Base-by-base conservation (phyloP, 129 eudicot species). In the Escallonia rubra region DNA sequence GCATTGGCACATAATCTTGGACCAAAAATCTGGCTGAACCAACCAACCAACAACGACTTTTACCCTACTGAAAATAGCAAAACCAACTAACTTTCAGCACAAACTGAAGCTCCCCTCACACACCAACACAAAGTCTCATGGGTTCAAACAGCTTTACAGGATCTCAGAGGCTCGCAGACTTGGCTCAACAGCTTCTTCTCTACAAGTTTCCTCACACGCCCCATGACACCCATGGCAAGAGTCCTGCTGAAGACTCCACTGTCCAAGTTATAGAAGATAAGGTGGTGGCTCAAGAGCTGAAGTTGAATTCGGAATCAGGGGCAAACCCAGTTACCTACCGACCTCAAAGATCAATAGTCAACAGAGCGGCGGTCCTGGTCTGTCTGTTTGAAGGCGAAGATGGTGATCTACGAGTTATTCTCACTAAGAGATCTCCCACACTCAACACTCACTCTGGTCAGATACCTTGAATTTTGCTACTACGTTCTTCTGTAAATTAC, bases 371-470 rank as follows among this genome's bases (percentile, higher is more conserved):
- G 53, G 96, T 89, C 71, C 72, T 89, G 60, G 69, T 89, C 46
- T 89, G 90, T 47, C 69, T 89, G 43, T 89, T 80, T 63, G 76
- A 78, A 75, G 84, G 75, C 41, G 75, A 75, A 51, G 45, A 42
- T 12, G 81, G 79, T 15, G 78, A 80, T 34, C 58, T 85, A 39
- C 77, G 83, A 5, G 92, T 89, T 3, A 89, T 89, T 66, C 81
- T 89, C 68, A 89, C 96, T 47, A 76, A 81, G 62, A 74, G 96
- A 81, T 78, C 96, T 42, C 74, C 92, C 2, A 65, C 47, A 4
- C 10, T 89, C 43, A 80, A 93, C 3, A 74, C 96, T 57, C 76
- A 80, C 68, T 81, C 96, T n/a, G 93, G 93, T 87, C 46, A 72
- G 34, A 23, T 1, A 23, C 34, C 34, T 23, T 23, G 1, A 23